phyloP scores from a whole-genome alignment of 257 asterid species.

The Solanum pimpinellifolium region DNA sequence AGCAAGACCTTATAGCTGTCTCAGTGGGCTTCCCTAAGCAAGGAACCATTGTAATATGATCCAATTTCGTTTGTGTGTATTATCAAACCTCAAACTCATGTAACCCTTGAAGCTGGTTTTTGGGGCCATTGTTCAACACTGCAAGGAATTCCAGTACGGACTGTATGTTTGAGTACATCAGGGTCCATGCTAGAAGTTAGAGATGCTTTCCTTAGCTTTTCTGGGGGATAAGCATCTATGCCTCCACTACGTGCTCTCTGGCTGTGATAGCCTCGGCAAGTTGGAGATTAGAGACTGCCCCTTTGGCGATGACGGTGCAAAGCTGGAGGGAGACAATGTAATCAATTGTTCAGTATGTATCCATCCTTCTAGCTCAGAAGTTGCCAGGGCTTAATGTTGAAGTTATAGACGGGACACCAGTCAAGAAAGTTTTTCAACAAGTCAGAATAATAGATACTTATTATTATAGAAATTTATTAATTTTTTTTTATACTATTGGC shows the following conservation, averaged over 20 bases:
- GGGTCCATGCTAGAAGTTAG: conserved; percentile 7
- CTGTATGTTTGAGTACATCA: conserved; percentile 3
- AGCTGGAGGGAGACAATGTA: conserved; percentile 4
- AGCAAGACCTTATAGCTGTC: not conserved
- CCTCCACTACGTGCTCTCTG: not conserved
- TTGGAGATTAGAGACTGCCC: conserved; percentile 1
- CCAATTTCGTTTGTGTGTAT: not conserved
- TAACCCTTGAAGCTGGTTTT: conserved; percentile 1
- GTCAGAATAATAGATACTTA: no score
- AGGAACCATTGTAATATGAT: not conserved
- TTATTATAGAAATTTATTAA: no score
- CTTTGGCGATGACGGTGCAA: conserved; percentile 8
- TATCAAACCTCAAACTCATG: not conserved
- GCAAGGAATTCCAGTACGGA: not conserved
- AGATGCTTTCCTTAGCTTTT: conserved; percentile 10
- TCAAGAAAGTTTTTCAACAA: no score
- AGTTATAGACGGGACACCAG: no score
- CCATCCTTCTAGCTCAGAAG: no score
- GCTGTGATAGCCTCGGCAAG: not conserved
- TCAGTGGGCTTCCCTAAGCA: not conserved
- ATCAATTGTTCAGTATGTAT: not conserved
- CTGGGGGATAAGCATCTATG: conserved; percentile 1
- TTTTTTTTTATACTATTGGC: no score
- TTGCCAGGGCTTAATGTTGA: no score
- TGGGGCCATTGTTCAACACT: not conserved